Conservation (phyloP, 2,329 filamentous ascomycete genomes). For the Ceratocystis variospora region DNA sequence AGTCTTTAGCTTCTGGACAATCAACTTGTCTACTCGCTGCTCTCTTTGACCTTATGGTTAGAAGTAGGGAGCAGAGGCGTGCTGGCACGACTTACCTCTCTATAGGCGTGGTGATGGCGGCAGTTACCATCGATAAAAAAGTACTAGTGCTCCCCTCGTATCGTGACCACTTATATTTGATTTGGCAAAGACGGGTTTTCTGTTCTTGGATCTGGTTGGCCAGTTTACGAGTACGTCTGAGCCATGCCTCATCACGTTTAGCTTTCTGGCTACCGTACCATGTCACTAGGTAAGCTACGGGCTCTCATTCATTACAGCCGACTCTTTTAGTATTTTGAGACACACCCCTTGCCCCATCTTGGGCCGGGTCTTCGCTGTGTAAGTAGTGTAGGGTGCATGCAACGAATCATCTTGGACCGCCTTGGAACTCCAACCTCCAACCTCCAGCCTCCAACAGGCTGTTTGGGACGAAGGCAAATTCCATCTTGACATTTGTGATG, state of each 20-base stretch:
- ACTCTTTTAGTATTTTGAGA: neutral
- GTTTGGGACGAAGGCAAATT: neutral
- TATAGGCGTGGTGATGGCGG: neutral
- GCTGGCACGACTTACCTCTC: neutral
- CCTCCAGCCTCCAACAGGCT: too few species aligned
- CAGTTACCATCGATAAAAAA: neutral
- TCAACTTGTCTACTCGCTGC: too few species aligned
- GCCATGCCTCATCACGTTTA: neutral
- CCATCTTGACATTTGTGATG: neutral
- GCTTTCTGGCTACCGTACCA: neutral
- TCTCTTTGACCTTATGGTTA: neutral
- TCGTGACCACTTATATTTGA: neutral
- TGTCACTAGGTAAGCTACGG: neutral
- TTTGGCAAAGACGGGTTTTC: too few species aligned
- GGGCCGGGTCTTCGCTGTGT: neutral
- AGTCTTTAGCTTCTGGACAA: too few species aligned
- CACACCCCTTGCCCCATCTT: neutral
- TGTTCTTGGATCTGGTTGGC: too few species aligned
- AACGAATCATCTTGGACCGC: neutral
- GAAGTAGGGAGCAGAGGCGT: too few species aligned
- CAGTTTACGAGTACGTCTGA: neutral
- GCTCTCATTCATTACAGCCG: neutral
- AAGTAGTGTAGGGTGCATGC: neutral
- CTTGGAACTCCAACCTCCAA: neutral
- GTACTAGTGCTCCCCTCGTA: neutral